Base-by-base conservation (phyloP, 768 basidiomycete genomes). In the Clitopilus passeckerianus region DNA sequence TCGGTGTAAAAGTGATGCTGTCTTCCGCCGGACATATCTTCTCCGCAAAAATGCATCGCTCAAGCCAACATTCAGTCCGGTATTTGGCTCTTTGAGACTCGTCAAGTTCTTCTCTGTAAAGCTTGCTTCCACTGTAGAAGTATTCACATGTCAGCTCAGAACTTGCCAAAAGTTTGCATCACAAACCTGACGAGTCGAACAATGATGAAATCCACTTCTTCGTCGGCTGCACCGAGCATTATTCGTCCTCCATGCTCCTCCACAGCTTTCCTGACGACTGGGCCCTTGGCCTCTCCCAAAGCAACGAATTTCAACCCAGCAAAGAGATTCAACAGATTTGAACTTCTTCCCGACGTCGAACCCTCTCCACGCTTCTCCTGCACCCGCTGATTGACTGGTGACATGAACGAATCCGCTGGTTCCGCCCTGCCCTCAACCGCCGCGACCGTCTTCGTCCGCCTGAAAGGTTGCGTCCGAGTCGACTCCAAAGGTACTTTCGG, bases 61-160 rank as follows among this genome's bases (percentile, higher is more conserved):
- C 95, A 1, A 98, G 77, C 95, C 95, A 98, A 68, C 92, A 95
- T 70, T 97, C 95, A 0, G 95, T 96, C 46, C 94, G 83, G 66
- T 86, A 92, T 64, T 85, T 87, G 2, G 64, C 57, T 52, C 82
- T 78, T 62, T 77, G 65, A 0, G 34, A 10, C 6, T 74, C 71
- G 57, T 86, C 84, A 5, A 70, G 67, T 67, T 91, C 89, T 33
- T 81, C 78, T 2, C 71, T 73, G 63, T 79, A 90, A n/a, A 90
- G 62, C 61, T 84, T 84, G 64, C 87, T 90, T 24, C 89, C 90
- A 65, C 90, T 92, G 59, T 7, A 53, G 34, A 50, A 54, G n/a
- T 34, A 41, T 6, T 55, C 53, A n/a, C 14, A 66, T 35, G 66
- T 53, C 1, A 57, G 24, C 0, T 53, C 20, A 22, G 5, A 10